These are phyloP conservation scores for Microdochium trichocladiopsis DNA, from an alignment of 2,329 filamentous ascomycete species.

Conservation along the genomic window DNA sequence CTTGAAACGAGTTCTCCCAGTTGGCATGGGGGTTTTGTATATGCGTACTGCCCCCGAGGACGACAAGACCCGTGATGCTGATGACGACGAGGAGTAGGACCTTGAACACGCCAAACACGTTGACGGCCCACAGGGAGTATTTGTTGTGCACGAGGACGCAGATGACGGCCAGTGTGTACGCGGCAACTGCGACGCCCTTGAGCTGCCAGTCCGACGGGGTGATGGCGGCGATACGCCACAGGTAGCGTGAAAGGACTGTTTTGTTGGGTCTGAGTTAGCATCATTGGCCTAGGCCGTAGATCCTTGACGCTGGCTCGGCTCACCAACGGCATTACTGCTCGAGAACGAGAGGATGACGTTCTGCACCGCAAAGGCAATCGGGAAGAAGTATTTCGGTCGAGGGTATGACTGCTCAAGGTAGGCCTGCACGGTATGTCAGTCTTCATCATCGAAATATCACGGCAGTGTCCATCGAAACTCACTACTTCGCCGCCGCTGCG, in stretches of 20 bases:
- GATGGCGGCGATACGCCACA: conserved; percentile 48
- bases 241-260: conserved; percentile 52
- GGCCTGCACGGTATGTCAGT: neutral
- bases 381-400: conserved; percentile 48
- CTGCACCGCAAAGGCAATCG: conserved; percentile 46
- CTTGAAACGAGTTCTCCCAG: conserved; percentile 47
- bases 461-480: neutral
- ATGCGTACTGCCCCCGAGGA: conserved; percentile 47
- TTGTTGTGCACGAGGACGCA: conserved; percentile 48
- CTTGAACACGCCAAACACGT: conserved; percentile 52
- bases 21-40: conserved; percentile 44
- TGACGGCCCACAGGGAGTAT: conserved; percentile 47
- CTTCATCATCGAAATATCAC: neutral
- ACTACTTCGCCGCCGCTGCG: conserved; percentile 50
- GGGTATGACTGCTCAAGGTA: conserved; percentile 54
- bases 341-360: conserved; percentile 50
- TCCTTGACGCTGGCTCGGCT: too few relatives aligned
- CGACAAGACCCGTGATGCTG: conserved; percentile 52
- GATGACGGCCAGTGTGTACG: conserved; percentile 51
- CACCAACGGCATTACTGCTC: conserved; percentile 47
- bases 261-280: neutral
- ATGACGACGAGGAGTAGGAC: conserved; percentile 51
- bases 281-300: neutral
- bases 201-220: conserved; percentile 52
- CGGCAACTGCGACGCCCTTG: conserved; percentile 60